Evolutionary conservation across 2,329 filamentous ascomycete genomes (phyloP), one percentile per base, ranked within the genome.

Genomic region (Aspergillus niger): DNA sequence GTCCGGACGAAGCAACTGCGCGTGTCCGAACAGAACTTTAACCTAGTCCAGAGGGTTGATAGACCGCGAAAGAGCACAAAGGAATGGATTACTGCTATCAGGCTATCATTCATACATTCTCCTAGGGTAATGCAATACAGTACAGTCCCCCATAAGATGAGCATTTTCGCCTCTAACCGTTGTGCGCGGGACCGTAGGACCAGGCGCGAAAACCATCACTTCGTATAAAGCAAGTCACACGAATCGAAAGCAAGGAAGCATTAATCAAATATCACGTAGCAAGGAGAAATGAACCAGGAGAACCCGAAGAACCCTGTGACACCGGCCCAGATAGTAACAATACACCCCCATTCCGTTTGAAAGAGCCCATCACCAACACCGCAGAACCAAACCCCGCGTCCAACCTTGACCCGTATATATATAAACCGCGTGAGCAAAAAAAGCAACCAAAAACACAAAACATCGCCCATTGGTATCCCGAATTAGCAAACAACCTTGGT

Each of bases 251-350:
- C n/a, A 30, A 36, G 39, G 24, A 20, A 43, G 36, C n/a, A 55
- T 44, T 17, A 54, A 32, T 17, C 41, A n/a, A n/a, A 43, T 7
- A 41, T 26, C 51, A 54, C 24, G 51, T 41, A 43, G 36, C 51
- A 30, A 44, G 44, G 59, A 49, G 28, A 51, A 41, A 58, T 49
- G n/a, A n/a, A 57, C 30, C 30, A 60, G n/a, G 28, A 32, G 30
- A 59, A 59, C 26, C 36, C 41, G 48, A 58, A 57, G 52, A 66
- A 65, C 49, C 62, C 67, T 54, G 57, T 58, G 63, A 69, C 70
- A 70, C 70, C 71, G 52, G 61, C 65, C 68, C 68, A 63, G 64
- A 63, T 71, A 32, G 26, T 30, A 72, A 65, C 68, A 71, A 68
- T 69, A 70, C 64, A 66, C 64, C 52, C 64, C 52, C 66, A 61